Conservation (phyloP, 2,329 filamentous ascomycete genomes). For the Graphium sp. region DNA sequence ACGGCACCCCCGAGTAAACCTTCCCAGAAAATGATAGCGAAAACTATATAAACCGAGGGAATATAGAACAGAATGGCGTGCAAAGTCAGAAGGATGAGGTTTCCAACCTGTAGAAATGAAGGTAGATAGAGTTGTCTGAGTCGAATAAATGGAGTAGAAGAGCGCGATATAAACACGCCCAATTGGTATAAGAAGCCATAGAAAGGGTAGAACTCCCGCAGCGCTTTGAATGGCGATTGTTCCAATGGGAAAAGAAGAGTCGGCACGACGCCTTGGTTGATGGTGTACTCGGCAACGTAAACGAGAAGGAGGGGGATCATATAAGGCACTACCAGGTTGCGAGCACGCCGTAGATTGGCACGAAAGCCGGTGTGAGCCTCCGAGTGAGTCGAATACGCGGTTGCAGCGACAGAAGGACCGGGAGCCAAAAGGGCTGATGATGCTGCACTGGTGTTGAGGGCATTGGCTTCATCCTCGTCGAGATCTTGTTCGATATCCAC, state of each 20-base stretch:
- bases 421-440: slow-evolving; percentile 31
- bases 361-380: slow-evolving; percentile 16
- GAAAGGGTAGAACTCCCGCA: slow-evolving; percentile 81
- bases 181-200: slow-evolving; percentile 92
- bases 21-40: slow-evolving; percentile 82
- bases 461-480: slow-evolving; percentile 16
- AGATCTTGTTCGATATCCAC: slow-evolving; percentile 18
- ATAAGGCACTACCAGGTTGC: slow-evolving; percentile 54
- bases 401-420: slow-evolving; percentile 19
- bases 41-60: slow-evolving; percentile 74
- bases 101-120: slow-evolving; percentile 64
- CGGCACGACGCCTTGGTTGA: slow-evolving; percentile 87
- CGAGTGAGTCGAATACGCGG: slow-evolving; percentile 18
- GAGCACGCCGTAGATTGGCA: slow-evolving; percentile 47
- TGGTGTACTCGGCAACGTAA: slow-evolving; percentile 87
- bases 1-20: slow-evolving; percentile 79
- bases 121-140: slow-evolving; percentile 70
- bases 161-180: slow-evolving; percentile 87
- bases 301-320: slow-evolving; percentile 89
- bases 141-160: slow-evolving; percentile 74
- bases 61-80: slow-evolving; percentile 73
- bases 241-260: slow-evolving; percentile 74
- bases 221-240: slow-evolving; percentile 61
- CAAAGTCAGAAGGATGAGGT: slow-evolving; percentile 54
- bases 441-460: too few species aligned